Conservation (phyloP, 192 early-diverging fungal species). For the Irineochytrium annulatum region DNA sequence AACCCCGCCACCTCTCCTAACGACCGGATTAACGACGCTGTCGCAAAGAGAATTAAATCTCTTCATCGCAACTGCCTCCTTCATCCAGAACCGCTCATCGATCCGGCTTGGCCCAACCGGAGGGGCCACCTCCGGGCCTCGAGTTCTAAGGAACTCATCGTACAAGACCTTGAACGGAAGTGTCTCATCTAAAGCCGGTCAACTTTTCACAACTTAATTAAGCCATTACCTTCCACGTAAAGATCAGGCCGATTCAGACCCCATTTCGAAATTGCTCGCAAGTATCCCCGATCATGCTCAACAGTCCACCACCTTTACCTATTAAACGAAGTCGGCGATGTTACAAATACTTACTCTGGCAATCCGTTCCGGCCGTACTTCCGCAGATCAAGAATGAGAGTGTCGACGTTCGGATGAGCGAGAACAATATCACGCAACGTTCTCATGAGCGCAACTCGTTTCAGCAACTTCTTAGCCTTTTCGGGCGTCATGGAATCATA, state of each 20-base stretch:
- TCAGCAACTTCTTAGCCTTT: constrained; percentile 64
- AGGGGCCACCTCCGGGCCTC: constrained; percentile 14
- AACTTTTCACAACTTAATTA: constrained; percentile 8
- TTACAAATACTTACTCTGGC: constrained; percentile 23
- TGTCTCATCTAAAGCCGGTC: constrained; percentile 26
- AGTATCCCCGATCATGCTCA: constrained; percentile 61
- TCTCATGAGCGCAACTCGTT: constrained; percentile 67
- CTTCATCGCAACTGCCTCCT: constrained; percentile 40
- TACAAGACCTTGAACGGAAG: constrained; percentile 40
- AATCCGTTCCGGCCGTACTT: constrained; percentile 38
- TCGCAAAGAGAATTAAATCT: constrained; percentile 43
- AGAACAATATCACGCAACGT: constrained; percentile 61
- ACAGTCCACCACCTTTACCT: constrained; percentile 70
- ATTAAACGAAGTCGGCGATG: background rate
- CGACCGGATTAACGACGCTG: constrained; percentile 30
- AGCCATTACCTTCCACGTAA: constrained; percentile 52
- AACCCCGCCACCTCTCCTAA: constrained; percentile 15
- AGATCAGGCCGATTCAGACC: constrained; percentile 66
- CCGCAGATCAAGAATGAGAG: constrained; percentile 21
- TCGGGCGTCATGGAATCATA: constrained; percentile 53
- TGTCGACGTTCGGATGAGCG: constrained; percentile 42
- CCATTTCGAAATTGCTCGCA: constrained; percentile 67
- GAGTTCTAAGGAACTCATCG: constrained; percentile 37
- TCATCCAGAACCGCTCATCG: constrained; percentile 53
- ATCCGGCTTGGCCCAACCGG: constrained; percentile 30